Base-by-base conservation (phyloP, 257 asterid genomes). In the Primulina huaijiensis region DNA sequence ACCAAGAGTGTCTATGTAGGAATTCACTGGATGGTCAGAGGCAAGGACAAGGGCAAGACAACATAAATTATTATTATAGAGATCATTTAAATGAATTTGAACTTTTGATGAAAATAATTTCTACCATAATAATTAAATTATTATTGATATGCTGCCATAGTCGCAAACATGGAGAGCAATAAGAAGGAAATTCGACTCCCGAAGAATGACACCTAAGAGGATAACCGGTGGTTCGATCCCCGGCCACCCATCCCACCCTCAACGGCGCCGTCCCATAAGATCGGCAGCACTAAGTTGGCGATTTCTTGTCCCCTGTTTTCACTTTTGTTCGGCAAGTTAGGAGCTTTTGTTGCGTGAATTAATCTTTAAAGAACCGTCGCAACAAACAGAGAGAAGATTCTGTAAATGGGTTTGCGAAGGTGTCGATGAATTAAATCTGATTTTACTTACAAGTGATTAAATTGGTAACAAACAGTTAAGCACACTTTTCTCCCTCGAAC, bases 141-240 rank as follows among this genome's bases (percentile, higher is more conserved):
- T 27, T 27, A 27, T 3, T 27, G 0, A 27, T 27, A 27, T 27
- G 90, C 69, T 61, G 96, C 95, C 96, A 89, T 87, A 65, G 95
- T 75, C 77, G 96, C 91, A 64, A 89, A 82, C 97, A 89, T 92
- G 23, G 92, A 80, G 11, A 89, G 83, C 80, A 86, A 65, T 73
- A 90, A 40, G 75, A 86, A 78, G 19, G 84, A 80, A 75, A 92
- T 33, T 76, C 92, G 94, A 72, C 81, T 84, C 61, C 85, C 79
- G 34, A 87, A 85, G 58, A 75, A 77, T 38, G 96, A 74, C 52
- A 79, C 70, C 71, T 88, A 75, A 7, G 86, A 77, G 21, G 62
- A 63, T 56, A 74, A 85, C 80, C 83, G 87, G 86, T 71, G 81
- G 62, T 61, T 59, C 1, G 90, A 82, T 70, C 88, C 85, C 79